phyloP scores from a whole-genome alignment of 805 yeast genomes.

The Henningerozyma blattae region DNA sequence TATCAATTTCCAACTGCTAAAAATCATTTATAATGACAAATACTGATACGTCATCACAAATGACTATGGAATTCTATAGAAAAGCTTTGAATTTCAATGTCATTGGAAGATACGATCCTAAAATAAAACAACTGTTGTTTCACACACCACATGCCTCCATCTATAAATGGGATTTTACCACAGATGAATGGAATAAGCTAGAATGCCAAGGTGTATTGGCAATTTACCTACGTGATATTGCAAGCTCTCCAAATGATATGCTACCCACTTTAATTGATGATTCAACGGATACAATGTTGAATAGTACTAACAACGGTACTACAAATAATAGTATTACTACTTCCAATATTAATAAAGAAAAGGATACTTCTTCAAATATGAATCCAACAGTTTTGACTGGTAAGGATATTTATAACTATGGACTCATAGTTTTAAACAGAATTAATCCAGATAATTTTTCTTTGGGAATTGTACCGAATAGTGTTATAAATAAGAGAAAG shows the following conservation, averaged over 20 bases:
- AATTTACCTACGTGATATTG: conserved; percentile 42
- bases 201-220: conserved; percentile 64
- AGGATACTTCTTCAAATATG: conserved; percentile 1
- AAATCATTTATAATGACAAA: too few species aligned
- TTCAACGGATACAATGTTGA: conserved; percentile 1
- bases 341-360: conserved; percentile 3
- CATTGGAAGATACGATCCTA: conserved; percentile 65
- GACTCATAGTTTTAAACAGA: conserved; percentile 58
- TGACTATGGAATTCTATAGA: conserved; percentile 41
- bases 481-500: conserved; percentile 30
- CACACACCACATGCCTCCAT: conserved; percentile 63
- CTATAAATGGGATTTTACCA: conserved; percentile 45
- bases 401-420: conserved; percentile 42
- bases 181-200: conserved; percentile 57
- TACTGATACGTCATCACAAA: too few species aligned
- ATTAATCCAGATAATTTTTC: conserved; percentile 59
- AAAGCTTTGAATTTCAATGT: conserved; percentile 66
- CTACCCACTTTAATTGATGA: too few species aligned
- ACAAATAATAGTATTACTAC: conserved; percentile 2
- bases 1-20: too few species aligned
- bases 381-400: conserved; percentile 17
- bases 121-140: conserved; percentile 52
- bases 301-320: conserved; percentile 17
- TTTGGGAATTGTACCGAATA: conserved; percentile 52
- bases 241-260: conserved; percentile 12